phyloP scores from a whole-genome alignment of 257 asterid genomes.

The Agastache rugosa region DNA sequence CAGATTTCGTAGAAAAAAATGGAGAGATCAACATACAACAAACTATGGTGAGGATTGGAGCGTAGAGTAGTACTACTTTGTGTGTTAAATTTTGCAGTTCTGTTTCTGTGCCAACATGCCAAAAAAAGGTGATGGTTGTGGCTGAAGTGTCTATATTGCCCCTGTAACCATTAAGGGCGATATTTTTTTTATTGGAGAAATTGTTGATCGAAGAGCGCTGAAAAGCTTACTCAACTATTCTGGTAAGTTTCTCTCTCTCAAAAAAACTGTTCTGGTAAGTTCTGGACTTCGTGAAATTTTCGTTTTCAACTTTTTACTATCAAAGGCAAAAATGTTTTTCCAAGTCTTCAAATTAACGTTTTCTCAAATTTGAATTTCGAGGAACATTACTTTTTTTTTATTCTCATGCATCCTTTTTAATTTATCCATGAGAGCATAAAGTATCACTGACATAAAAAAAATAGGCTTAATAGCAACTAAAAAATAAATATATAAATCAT shows the following conservation, averaged over 20 bases:
- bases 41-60: conserved; percentile 1
- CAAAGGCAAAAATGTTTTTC: not conserved
- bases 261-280: not conserved
- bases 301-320: not conserved
- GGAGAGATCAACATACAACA: not conserved
- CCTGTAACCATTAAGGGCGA: not conserved
- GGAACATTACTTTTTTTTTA: too few species aligned
- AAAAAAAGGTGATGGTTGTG: conserved; percentile 21
- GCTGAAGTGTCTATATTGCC: conserved; percentile 27
- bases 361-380: too few species aligned
- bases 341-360: too few species aligned
- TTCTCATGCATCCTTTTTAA: too few species aligned
- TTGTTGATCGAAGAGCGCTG: not conserved
- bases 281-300: not conserved
- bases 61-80: not conserved
- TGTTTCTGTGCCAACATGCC: conserved; percentile 25
- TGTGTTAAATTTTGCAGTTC: conserved; percentile 23
- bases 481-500: too few species aligned
- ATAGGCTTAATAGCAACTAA: too few species aligned
- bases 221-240: not conserved
- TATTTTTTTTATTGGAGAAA: not conserved
- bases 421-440: too few species aligned
- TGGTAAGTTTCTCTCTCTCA: not conserved
- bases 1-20: not conserved
- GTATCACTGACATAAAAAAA: too few species aligned